A percentile compares a stretch with the other conserved stretches of the same genome.
Evolutionary conservation across 2,329 filamentous ascomycete species (phyloP).

Genomic region (Dactylellina leptospora): DNA sequence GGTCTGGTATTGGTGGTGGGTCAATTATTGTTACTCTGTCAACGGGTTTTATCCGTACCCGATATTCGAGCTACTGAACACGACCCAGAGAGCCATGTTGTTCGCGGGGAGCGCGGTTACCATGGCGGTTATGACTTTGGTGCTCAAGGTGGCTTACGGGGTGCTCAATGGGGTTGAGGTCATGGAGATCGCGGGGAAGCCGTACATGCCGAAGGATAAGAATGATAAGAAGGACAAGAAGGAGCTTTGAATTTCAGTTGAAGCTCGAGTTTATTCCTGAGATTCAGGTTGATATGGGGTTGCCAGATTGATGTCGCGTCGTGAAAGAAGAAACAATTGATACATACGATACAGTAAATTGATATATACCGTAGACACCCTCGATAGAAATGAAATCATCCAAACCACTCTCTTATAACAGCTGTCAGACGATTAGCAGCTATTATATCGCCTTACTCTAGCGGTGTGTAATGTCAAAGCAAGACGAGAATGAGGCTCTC

Average conservation of each 20-base stretch:
- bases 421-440: no score
- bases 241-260: background rate
- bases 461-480: no score
- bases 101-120: conserved; percentile 75
- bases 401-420: no score
- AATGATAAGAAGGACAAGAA: conserved; percentile 31
- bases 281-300: no score
- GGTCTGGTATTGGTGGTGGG: conserved; percentile 78
- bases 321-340: no score
- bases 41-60: conserved; percentile 77
- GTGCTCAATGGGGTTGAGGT: conserved; percentile 69
- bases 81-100: conserved; percentile 71
- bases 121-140: conserved; percentile 75
- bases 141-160: conserved; percentile 75
- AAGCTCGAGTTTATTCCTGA: no score
- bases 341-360: no score
- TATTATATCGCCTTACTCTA: no score
- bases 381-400: no score
- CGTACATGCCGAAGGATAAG: conserved; percentile 52
- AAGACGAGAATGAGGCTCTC: background rate
- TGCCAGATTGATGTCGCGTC: no score
- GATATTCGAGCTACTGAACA: conserved; percentile 75
- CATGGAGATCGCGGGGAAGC: conserved; percentile 60
- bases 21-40: conserved; percentile 71
- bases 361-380: no score